Conservation (phyloP, 345 rosid genomes). For the Xanthoceras sorbifolium region DNA sequence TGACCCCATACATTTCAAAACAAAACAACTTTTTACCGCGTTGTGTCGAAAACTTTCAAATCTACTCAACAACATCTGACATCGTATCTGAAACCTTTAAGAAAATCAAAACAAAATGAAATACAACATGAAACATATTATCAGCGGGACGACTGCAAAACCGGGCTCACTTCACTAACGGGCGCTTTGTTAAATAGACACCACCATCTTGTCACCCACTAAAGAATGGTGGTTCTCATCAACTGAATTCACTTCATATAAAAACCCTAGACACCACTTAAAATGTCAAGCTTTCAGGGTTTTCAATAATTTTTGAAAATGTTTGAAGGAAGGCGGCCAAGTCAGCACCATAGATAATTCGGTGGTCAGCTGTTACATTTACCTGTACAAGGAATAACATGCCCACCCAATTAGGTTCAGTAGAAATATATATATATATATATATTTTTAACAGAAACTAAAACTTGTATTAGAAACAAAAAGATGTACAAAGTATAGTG, state of each 20-base stretch:
- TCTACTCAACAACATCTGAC: slow-evolving; percentile 5
- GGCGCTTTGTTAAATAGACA: slow-evolving; percentile 16
- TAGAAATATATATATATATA: not conserved
- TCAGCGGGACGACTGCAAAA: slow-evolving; percentile 16
- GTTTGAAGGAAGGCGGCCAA: slow-evolving; percentile 91
- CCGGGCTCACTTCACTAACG: slow-evolving; percentile 16
- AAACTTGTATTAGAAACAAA: not conserved
- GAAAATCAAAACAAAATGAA: slow-evolving; percentile 20
- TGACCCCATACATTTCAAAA: not conserved
- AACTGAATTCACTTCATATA: slow-evolving; percentile 11
- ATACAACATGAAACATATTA: slow-evolving; percentile 16
- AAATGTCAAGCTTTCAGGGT: slow-evolving; percentile 81
- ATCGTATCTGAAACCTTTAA: slow-evolving; percentile 14
- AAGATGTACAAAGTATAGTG: not conserved
- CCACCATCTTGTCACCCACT: slow-evolving; percentile 8
- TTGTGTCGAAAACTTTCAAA: slow-evolving; percentile 21
- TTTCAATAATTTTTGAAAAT: slow-evolving; percentile 84
- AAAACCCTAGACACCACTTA: slow-evolving; percentile 33
- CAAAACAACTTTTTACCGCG: slow-evolving; percentile 7
- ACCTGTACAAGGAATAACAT: slow-evolving; percentile 51
- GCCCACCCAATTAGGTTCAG: slow-evolving; percentile 14
- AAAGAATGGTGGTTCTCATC: slow-evolving; percentile 7
- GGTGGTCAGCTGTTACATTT: slow-evolving; percentile 96
- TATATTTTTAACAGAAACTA: not conserved
- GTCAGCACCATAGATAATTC: slow-evolving; percentile 90